Evolutionary conservation across 129 eudicot species (phyloP).

Genomic region (Centaurea solstitialis): DNA sequence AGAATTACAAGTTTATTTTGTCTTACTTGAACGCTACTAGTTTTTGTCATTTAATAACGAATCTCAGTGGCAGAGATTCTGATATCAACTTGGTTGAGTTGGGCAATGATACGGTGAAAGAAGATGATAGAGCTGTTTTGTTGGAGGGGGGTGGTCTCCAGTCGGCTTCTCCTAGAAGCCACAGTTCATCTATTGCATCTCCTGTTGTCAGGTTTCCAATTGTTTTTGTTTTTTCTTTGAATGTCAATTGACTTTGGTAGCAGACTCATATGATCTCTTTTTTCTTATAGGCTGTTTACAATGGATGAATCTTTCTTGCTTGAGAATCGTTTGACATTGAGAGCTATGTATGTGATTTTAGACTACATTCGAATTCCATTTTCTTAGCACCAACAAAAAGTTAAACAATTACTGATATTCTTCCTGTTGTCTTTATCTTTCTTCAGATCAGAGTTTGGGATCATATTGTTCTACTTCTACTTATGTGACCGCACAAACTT

Average conservation of each 20-base stretch:
- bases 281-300: conserved; percentile 51
- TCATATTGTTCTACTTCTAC: conserved; percentile 63
- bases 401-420: neutral
- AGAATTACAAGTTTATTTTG: neutral
- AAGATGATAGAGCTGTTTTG: conserved; percentile 77
- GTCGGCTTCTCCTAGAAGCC: conserved; percentile 61
- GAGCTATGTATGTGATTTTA: conserved; percentile 67
- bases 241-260: neutral
- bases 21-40: neutral
- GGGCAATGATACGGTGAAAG: conserved; percentile 51
- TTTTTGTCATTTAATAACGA: conserved; percentile 1
- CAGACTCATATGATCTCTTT: neutral
- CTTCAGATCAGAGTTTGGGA: conserved; percentile 70
- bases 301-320: conserved; percentile 86
- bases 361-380: neutral
- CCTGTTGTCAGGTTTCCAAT: conserved; percentile 51
- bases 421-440: neutral
- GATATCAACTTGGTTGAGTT: conserved; percentile 72
- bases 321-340: conserved; percentile 70
- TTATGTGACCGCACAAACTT: conserved; percentile 81
- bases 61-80: conserved; percentile 56
- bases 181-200: conserved; percentile 53
- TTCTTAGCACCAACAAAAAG: neutral
- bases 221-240: neutral
- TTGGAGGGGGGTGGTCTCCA: conserved; percentile 77